A percentile compares a stretch with the other conserved stretches of the same genome.
Conservation (phyloP, 352 stramenopile genomes). For the Sclerospora graminicola region DNA sequence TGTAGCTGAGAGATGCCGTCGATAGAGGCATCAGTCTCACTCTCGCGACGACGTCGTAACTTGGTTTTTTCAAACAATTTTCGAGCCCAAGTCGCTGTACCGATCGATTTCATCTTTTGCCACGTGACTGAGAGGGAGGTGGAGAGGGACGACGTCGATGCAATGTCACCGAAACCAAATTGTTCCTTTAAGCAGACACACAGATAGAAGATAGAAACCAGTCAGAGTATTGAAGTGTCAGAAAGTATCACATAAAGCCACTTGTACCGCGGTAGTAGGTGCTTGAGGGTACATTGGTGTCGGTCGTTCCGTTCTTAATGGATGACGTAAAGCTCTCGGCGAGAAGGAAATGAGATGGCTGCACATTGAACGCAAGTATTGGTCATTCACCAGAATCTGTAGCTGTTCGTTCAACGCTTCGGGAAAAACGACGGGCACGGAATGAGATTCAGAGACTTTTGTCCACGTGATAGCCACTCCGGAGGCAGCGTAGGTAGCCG, state of each 20-base stretch:
- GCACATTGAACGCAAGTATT: conserved; percentile 38
- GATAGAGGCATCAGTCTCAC: neutral
- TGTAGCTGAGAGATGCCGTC: conserved; percentile 9
- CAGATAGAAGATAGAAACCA: too few relatives aligned
- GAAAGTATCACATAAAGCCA: neutral
- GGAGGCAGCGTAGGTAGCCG: conserved; percentile 37
- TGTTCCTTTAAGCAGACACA: conserved; percentile 31
- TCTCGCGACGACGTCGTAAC: conserved; percentile 19
- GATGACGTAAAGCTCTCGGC: conserved; percentile 19
- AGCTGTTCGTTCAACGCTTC: conserved; percentile 44
- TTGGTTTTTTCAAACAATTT: conserved; percentile 48
- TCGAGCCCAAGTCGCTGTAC: conserved; percentile 41
- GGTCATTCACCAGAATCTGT: conserved; percentile 33
- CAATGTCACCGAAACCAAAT: conserved; percentile 71
- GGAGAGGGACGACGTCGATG: conserved; percentile 33
- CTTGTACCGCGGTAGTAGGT: conserved; percentile 31
- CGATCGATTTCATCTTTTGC: conserved; percentile 45
- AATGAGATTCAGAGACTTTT: conserved; percentile 59
- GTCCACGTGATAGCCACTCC: conserved; percentile 54
- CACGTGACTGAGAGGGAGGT: conserved; percentile 44
- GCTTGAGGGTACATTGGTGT: conserved; percentile 42
- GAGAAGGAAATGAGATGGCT: conserved; percentile 35
- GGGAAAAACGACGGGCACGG: conserved; percentile 47
- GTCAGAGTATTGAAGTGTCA: too few relatives aligned
- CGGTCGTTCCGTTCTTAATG: conserved; percentile 28